Conservation (phyloP, 2,329 filamentous ascomycete genomes). For the Ophiosphaerella narmari region DNA sequence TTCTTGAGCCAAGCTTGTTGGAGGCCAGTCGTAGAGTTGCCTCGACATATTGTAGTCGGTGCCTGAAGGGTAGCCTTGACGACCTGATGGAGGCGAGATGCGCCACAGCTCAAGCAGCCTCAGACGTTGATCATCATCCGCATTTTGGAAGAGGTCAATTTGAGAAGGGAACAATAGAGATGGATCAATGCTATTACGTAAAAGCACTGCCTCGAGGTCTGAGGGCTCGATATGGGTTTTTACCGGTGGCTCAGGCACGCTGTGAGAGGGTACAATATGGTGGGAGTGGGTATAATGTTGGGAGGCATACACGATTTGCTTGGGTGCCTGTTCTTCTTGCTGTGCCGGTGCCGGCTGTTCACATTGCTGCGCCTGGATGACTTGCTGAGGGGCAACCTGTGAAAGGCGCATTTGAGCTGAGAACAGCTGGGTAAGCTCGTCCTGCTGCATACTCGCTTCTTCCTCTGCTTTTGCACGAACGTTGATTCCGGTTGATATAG, state of each 20-base stretch:
- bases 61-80: conserved; percentile 36
- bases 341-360: conserved; percentile 16
- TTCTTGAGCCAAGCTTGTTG: conserved; percentile 60
- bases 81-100: conserved; percentile 69
- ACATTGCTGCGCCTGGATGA: conserved; percentile 49
- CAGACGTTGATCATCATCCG: conserved; percentile 71
- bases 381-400: conserved; percentile 36
- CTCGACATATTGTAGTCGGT: conserved; percentile 52
- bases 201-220: conserved; percentile 62
- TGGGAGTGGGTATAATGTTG: conserved; percentile 85
- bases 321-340: conserved; percentile 29
- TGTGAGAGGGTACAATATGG: conserved; percentile 57
- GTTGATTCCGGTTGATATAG: conserved; percentile 50
- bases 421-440: conserved; percentile 83
- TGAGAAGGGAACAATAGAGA: conserved; percentile 72
- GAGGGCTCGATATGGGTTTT: conserved; percentile 38
- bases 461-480: conserved; percentile 37
- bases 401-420: conserved; percentile 72
- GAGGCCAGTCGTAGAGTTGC: conserved; percentile 57
- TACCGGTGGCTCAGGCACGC: conserved; percentile 33
- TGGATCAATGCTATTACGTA: conserved; percentile 72
- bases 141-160: conserved; percentile 76
- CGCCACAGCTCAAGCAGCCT: conserved; percentile 84
- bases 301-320: conserved; percentile 72
- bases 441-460: conserved; percentile 64